Conservation (phyloP, 2,329 filamentous ascomycete genomes). For the Nemania abortiva region DNA sequence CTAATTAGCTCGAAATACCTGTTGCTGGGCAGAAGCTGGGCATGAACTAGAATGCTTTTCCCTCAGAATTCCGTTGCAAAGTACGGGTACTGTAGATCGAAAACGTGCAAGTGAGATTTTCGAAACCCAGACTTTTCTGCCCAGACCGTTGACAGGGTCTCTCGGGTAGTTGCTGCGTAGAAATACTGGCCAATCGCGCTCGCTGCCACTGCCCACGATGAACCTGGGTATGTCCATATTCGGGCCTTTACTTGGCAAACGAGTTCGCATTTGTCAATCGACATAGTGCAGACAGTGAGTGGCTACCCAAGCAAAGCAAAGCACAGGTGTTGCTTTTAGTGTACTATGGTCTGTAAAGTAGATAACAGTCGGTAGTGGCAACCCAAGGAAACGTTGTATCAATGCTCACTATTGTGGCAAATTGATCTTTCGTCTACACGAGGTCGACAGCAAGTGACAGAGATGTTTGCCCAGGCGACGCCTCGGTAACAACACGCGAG, state of each 20-base stretch:
- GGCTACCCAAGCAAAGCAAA: not conserved
- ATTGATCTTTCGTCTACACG: constrained; percentile 24
- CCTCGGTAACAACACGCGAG: constrained; percentile 1
- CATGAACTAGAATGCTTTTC: constrained; percentile 35
- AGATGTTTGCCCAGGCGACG: not conserved
- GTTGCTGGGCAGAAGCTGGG: not conserved
- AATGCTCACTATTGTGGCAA: constrained; percentile 27
- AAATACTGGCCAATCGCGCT: constrained; percentile 44
- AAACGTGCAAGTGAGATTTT: constrained; percentile 37
- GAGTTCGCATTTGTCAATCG: constrained; percentile 28
- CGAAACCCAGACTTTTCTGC: constrained; percentile 33
- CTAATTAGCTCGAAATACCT: constrained; percentile 20
- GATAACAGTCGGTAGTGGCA: constrained; percentile 27
- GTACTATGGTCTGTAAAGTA: not conserved
- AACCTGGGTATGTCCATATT: constrained; percentile 42
- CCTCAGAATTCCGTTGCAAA: constrained; percentile 23
- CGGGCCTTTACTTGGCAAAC: constrained; percentile 45
- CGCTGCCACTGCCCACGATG: constrained; percentile 37
- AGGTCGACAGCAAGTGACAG: constrained; percentile 9
- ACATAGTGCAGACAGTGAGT: constrained; percentile 4
- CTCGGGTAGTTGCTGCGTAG: constrained; percentile 41
- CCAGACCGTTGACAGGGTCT: constrained; percentile 46
- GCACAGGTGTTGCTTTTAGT: not conserved
- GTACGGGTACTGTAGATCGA: not conserved
- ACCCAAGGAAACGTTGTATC: constrained; percentile 35